Percentiles rank a stretch among this genome's conserved stretches.
phyloP scores from a whole-genome alignment of 2,329 filamentous ascomycete species.

The Nemania sp. region DNA sequence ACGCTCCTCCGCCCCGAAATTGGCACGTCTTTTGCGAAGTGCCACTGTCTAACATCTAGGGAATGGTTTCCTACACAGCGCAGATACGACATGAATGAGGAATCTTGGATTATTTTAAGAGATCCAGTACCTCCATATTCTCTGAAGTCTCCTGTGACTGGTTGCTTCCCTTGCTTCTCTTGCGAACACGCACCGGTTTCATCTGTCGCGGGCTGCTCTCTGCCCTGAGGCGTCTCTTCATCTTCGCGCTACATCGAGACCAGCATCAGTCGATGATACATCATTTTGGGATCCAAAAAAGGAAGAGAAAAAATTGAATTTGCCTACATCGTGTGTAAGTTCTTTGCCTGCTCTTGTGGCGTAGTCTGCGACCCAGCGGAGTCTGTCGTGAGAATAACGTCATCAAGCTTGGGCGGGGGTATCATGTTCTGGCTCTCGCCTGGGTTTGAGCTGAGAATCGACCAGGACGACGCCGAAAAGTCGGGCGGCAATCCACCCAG shows the following conservation, averaged over 20 bases:
- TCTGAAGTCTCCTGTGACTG: conserved; percentile 6
- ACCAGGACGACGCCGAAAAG: not conserved
- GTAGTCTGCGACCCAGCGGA: conserved; percentile 3
- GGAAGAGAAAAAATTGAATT: too few relatives aligned
- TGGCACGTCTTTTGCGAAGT: too few relatives aligned
- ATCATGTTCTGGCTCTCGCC: not conserved
- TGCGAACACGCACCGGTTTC: conserved; percentile 19
- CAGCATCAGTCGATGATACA: conserved; percentile 1
- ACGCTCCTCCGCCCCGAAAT: too few relatives aligned
- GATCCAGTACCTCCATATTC: too few relatives aligned
- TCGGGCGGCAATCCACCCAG: not conserved
- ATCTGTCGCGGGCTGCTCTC: conserved; percentile 27
- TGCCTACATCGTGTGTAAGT: conserved; percentile 21
- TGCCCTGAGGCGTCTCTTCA: conserved; percentile 29
- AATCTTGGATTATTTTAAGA: not conserved
- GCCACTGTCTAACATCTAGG: too few relatives aligned
- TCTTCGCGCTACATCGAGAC: conserved; percentile 21
- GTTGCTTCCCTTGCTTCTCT: conserved; percentile 14
- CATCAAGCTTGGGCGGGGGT: conserved; percentile 3
- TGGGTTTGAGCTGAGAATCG: not conserved
- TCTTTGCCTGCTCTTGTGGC: conserved; percentile 15
- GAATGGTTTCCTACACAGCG: not conserved
- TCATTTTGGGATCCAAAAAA: not conserved
- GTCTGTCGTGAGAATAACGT: not conserved
- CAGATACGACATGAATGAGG: not conserved